Conservation (phyloP, 1,284 basidiomycete species). For the Inonotus obliquus region DNA sequence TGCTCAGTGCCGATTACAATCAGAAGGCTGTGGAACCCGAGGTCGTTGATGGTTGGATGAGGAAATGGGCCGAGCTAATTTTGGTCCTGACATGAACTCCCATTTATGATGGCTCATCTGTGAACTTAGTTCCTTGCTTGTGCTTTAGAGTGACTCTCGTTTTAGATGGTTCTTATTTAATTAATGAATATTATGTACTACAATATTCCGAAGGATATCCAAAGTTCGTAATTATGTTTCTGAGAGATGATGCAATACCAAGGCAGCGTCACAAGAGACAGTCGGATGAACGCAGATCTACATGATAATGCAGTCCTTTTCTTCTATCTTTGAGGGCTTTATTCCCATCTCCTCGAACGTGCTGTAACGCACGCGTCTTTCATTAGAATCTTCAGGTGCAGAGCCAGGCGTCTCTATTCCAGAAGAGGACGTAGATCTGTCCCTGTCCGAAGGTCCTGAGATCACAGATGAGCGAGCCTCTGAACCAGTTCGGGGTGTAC, state of each 20-base stretch:
- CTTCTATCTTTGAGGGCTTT: slow-evolving; percentile 64
- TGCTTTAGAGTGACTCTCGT: no score
- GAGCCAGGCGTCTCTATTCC: neutral
- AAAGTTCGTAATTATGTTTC: no score
- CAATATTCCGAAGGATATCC: no score
- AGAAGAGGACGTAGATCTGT: neutral
- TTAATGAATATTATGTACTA: no score
- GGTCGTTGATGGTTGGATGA: slow-evolving; percentile 5
- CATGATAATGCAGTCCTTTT: slow-evolving; percentile 83
- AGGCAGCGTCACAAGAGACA: no score
- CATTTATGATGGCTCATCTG: neutral
- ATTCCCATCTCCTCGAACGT: slow-evolving; percentile 95
- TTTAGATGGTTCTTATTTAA: no score
- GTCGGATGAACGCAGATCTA: slow-evolving; percentile 26
- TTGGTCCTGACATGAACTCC: neutral
- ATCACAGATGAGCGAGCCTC: neutral
- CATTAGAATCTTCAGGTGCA: neutral
- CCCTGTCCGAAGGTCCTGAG: neutral
- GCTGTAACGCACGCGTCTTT: slow-evolving; percentile 45
- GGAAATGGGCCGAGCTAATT: slow-evolving; percentile 11
- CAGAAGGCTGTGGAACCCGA: neutral
- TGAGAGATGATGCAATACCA: no score
- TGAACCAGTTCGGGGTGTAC: slow-evolving; percentile 1
- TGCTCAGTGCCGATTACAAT: slow-evolving; percentile 13
- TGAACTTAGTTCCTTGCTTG: no score